Evolutionary conservation across 2,329 filamentous ascomycete species (phyloP).

Genomic region (Sarocladium oryzae): DNA sequence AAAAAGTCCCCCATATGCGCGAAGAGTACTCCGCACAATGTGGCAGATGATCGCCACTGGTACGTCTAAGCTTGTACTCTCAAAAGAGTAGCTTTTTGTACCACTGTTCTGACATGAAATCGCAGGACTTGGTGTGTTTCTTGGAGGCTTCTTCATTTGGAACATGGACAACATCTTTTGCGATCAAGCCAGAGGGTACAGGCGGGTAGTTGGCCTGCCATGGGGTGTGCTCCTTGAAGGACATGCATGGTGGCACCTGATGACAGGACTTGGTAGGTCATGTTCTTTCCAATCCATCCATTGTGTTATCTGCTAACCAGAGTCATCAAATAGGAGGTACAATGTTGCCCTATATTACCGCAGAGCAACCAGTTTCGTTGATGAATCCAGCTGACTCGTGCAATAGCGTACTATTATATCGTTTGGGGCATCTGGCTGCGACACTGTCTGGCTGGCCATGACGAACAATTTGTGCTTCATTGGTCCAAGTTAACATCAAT

Average conservation of each 20-base stretch:
- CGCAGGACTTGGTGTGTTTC: constrained; percentile 53
- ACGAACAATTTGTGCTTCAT: constrained; percentile 62
- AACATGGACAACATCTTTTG: constrained; percentile 75
- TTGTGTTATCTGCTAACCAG: background rate
- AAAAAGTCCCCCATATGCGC: constrained; percentile 35
- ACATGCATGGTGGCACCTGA: constrained; percentile 62
- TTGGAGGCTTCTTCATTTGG: constrained; percentile 73
- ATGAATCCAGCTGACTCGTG: background rate
- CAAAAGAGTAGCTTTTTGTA: background rate
- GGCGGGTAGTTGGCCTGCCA: constrained; percentile 64
- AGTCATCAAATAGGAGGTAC: background rate
- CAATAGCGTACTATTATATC: constrained; percentile 70
- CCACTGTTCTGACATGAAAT: too few relatives aligned
- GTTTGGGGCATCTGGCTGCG: constrained; percentile 78
- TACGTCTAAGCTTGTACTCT: constrained; percentile 18
- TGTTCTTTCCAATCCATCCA: background rate
- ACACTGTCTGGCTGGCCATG: constrained; percentile 65
- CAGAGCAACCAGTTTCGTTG: background rate
- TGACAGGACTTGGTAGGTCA: constrained; percentile 63
- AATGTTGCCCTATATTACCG: background rate
- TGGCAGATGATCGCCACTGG: constrained; percentile 64
- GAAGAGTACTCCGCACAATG: constrained; percentile 50
- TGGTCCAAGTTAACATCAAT: constrained; percentile 60
- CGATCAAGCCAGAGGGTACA: constrained; percentile 54
- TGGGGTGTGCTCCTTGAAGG: constrained; percentile 68